Evolutionary conservation across 2,329 filamentous ascomycete genomes (phyloP).

Genomic region (Endocalyx cinctus): DNA sequence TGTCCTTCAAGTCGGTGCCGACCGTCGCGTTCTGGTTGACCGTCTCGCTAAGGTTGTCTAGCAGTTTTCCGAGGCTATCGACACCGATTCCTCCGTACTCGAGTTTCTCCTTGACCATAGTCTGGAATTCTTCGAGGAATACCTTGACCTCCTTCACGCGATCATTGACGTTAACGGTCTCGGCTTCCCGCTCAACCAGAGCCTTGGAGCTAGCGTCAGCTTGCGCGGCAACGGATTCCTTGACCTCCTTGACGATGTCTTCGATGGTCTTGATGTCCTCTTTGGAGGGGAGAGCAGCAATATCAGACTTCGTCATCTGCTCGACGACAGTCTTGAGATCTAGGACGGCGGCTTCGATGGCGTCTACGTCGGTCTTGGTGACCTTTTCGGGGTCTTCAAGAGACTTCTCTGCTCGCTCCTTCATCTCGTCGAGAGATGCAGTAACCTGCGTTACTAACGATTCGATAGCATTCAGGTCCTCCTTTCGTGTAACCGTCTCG

Average conservation of each 20-base stretch:
- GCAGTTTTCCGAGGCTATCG: slow-evolving; percentile 66
- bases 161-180: slow-evolving; percentile 73
- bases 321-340: slow-evolving; percentile 79
- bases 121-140: slow-evolving; percentile 73
- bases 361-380: slow-evolving; percentile 77
- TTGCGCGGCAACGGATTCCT: slow-evolving; percentile 62
- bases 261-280: slow-evolving; percentile 70
- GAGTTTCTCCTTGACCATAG: slow-evolving; percentile 70
- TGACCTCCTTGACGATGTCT: slow-evolving; percentile 66
- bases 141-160: slow-evolving; percentile 74
- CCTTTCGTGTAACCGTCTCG: slow-evolving; percentile 68
- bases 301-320: slow-evolving; percentile 65
- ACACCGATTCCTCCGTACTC: slow-evolving; percentile 69
- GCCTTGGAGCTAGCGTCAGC: slow-evolving; percentile 72
- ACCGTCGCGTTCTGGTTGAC: slow-evolving; percentile 53
- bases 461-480: slow-evolving; percentile 74
- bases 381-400: slow-evolving; percentile 59
- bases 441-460: slow-evolving; percentile 75
- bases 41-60: slow-evolving; percentile 62
- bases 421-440: slow-evolving; percentile 69
- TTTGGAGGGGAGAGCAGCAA: slow-evolving; percentile 68
- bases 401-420: slow-evolving; percentile 49
- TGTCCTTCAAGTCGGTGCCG: slow-evolving; percentile 62
- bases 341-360: slow-evolving; percentile 74
- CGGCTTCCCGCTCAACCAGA: slow-evolving; percentile 78